A percentile compares a stretch with the other conserved stretches of the same genome.
Evolutionary conservation across 495 filamentous ascomycete genomes (phyloP).

Genomic region (Aspergillus hancockii): DNA sequence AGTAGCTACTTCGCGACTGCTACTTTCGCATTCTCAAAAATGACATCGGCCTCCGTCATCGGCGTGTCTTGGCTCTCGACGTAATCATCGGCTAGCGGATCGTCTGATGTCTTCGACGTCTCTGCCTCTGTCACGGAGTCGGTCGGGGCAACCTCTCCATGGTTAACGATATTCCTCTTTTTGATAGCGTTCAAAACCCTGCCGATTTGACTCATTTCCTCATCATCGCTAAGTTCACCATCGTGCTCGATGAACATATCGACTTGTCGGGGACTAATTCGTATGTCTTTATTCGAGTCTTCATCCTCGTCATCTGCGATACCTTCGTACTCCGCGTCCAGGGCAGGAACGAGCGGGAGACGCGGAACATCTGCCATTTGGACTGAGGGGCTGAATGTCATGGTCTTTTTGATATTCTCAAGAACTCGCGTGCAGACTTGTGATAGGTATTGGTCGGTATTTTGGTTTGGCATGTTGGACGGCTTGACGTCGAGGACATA

Average conservation of each 20-base stretch:
- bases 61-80: neutral
- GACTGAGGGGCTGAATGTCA: constrained; percentile 80
- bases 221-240: constrained; percentile 79
- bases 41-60: neutral
- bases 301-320: constrained; percentile 85
- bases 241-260: constrained; percentile 73
- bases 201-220: constrained; percentile 49
- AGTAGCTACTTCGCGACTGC: neutral
- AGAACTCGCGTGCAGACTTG: constrained; percentile 92
- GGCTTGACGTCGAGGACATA: constrained; percentile 95
- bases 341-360: constrained; percentile 60
- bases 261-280: constrained; percentile 79
- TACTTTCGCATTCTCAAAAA: neutral
- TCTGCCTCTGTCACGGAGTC: neutral
- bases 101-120: neutral
- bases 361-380: constrained; percentile 93
- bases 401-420: constrained; percentile 85
- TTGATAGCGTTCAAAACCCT: neutral
- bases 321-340: constrained; percentile 84
- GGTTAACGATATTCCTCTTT: neutral
- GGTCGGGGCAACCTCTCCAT: neutral
- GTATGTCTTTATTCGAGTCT: constrained; percentile 82
- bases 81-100: neutral
- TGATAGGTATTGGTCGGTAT: constrained; percentile 88
- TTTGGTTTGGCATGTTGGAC: constrained; percentile 99